Percentiles rank a stretch among this genome's conserved stretches.
These are phyloP conservation scores for Botrytis paeoniae DNA, from an alignment of 2,329 filamentous ascomycete genomes.

Conservation along the genomic window DNA sequence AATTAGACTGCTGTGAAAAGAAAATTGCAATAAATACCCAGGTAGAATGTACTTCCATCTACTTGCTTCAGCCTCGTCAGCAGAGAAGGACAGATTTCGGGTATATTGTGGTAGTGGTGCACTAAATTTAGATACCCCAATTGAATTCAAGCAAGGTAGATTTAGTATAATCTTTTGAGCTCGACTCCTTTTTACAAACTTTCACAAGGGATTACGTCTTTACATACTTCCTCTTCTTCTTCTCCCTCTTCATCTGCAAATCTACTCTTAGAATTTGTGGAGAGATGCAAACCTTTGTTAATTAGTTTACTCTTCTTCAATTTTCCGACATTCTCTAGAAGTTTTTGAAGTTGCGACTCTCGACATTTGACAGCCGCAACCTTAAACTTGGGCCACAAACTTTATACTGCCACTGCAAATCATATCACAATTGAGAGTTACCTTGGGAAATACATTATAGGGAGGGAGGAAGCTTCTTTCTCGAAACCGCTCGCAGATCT, in stretches of 20 bases:
- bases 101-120: background rate
- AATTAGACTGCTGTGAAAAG: background rate
- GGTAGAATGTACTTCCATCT: background rate
- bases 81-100: conserved; percentile 22
- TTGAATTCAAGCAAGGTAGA: conserved; percentile 20
- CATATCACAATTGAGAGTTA: background rate
- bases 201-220: conserved; percentile 20
- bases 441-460: background rate
- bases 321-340: conserved; percentile 11
- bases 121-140: conserved; percentile 20
- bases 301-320: conserved; percentile 23
- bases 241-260: background rate
- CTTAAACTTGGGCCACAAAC: conserved; percentile 16
- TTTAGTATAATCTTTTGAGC: conserved; percentile 11
- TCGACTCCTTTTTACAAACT: conserved; percentile 17
- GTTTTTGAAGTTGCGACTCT: conserved; percentile 14
- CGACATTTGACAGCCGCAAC: conserved; percentile 1
- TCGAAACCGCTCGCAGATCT: background rate
- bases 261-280: conserved; percentile 25
- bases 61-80: conserved; percentile 17
- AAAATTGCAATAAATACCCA: background rate
- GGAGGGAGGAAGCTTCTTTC: conserved; percentile 2
- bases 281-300: conserved; percentile 32
- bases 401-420: conserved; percentile 6
- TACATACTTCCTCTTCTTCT: conserved; percentile 3